phyloP scores from a whole-genome alignment of 2,329 filamentous ascomycete species.

The Alternaria arborescens region DNA sequence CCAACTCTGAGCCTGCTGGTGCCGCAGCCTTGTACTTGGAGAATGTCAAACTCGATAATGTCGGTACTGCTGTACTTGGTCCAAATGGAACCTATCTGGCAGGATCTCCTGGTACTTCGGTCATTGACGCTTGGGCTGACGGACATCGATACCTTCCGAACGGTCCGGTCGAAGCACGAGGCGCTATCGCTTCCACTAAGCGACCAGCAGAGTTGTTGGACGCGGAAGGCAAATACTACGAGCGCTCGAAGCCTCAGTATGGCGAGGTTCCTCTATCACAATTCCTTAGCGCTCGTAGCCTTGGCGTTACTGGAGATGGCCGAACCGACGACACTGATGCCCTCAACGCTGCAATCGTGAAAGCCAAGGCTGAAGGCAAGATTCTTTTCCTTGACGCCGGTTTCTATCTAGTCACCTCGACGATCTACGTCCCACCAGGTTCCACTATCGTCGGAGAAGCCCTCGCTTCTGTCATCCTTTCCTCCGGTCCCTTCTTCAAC shows the following conservation, averaged over 20 bases:
- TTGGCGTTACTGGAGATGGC: slow-evolving; percentile 80
- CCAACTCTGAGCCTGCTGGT: slow-evolving; percentile 53
- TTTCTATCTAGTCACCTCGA: slow-evolving; percentile 63
- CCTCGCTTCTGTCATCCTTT: slow-evolving; percentile 84
- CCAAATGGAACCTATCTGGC: slow-evolving; percentile 36
- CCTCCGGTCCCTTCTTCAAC: slow-evolving; percentile 64
- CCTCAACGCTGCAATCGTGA: slow-evolving; percentile 77
- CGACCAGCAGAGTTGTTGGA: slow-evolving; percentile 54
- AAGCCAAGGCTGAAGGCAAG: slow-evolving; percentile 61
- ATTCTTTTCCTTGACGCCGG: slow-evolving; percentile 67
- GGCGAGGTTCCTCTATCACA: slow-evolving; percentile 61
- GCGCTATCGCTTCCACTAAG: slow-evolving; percentile 55
- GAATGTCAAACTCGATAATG: slow-evolving; percentile 65
- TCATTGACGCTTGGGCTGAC: slow-evolving; percentile 44
- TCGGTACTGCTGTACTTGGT: slow-evolving; percentile 43
- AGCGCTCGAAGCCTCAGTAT: slow-evolving; percentile 61
- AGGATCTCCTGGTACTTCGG: slow-evolving; percentile 31
- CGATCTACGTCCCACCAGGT: slow-evolving; percentile 68
- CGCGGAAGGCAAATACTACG: slow-evolving; percentile 58
- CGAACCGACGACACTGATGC: slow-evolving; percentile 82
- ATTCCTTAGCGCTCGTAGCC: slow-evolving; percentile 64
- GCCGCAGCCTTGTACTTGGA: slow-evolving; percentile 64
- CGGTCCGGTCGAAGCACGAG: slow-evolving; percentile 56
- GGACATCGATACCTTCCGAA: slow-evolving; percentile 43
- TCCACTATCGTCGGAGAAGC: slow-evolving; percentile 85